Evolutionary conservation across 2,329 filamentous ascomycete species (phyloP), one percentile per base, ranked within the genome.

Genomic region (Botryotinia convoluta): DNA sequence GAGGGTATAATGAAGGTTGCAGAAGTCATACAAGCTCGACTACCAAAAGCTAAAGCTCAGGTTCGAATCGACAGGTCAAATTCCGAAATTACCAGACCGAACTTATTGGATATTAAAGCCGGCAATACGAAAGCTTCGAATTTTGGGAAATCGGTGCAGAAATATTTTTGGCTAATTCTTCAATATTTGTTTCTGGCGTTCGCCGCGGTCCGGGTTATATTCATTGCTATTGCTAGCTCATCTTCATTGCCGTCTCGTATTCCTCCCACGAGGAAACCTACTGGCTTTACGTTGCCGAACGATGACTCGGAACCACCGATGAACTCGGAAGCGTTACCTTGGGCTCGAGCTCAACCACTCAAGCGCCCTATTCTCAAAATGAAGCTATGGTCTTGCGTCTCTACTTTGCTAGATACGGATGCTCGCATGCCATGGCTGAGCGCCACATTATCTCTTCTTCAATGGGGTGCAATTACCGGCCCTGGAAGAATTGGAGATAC

Each of bases 341-440:
- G 74, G 63, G 72, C 42, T 74, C 72, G 70, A 73, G 72, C 39
- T 59, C 62, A 72, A 71, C 73, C 75, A 64, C 74, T 73, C 12
- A 81, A 81, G 75, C 78, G 78, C 68, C 80, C 80, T 64, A 80
- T 98, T 77, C 84, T 96, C 74, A 87, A 88, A 77, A 97, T 96
- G 87, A 89, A 88, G 79, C 81, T 93, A 70, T 97, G 93, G 90
- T 86, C 90, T 78, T 93, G 92, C 83, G 82, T 91, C 73, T 90
- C 90, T 75, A 90, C 89, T 81, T 83, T 97, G 75, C 83, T 94
- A 77, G 90, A 94, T 85, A 83, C 97, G 80, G 87, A 91, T 77
- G 83, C 85, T 77, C 92, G 94, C 82, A 97, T 97, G 94, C 95
- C 95, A 76, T 98, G 95, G 95, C 87, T 97, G 73, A 87, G 87